A percentile compares a stretch with the other conserved stretches of the same genome.
Conservation (phyloP, 2,329 filamentous ascomycete species). For the Coniochaeta ligniaria region DNA sequence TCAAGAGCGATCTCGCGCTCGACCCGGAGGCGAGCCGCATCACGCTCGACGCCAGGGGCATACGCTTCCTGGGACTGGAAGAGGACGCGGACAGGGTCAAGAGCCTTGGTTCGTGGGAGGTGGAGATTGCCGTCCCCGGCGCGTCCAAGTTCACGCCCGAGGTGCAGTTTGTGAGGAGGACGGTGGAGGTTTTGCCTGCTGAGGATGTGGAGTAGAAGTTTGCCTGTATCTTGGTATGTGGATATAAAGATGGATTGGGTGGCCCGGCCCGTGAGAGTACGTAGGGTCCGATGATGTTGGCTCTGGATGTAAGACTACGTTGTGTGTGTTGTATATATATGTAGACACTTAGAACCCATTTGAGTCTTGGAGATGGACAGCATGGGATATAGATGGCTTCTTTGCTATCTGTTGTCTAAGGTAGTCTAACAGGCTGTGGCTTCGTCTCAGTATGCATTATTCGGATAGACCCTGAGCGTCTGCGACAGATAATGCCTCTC, state of each 20-base stretch:
- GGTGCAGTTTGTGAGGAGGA: constrained; percentile 22
- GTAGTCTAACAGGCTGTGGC: not conserved
- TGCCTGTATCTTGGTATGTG: not conserved
- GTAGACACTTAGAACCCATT: not conserved
- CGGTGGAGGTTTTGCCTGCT: constrained; percentile 25
- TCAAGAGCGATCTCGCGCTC: constrained; percentile 25
- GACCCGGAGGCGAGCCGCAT: constrained; percentile 25
- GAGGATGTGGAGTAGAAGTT: constrained; percentile 6
- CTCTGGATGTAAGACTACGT: not conserved
- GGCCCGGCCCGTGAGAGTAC: not conserved
- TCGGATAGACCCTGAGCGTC: too few species aligned
- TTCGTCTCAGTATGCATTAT: not conserved
- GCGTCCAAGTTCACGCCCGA: constrained; percentile 10
- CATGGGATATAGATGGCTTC: not conserved
- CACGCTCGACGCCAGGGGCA: constrained; percentile 24
- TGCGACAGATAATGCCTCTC: too few species aligned
- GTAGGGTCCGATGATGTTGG: not conserved
- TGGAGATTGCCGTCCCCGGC: constrained; percentile 23
- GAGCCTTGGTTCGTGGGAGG: constrained; percentile 29
- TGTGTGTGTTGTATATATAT: not conserved
- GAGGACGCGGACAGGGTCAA: constrained; percentile 30
- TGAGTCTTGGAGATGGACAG: not conserved
- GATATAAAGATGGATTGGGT: not conserved
- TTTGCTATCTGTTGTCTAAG: not conserved
- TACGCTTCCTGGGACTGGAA: constrained; percentile 23